Conservation (phyloP, 306 rosid species). For the Oxytropis ochrocephala region DNA sequence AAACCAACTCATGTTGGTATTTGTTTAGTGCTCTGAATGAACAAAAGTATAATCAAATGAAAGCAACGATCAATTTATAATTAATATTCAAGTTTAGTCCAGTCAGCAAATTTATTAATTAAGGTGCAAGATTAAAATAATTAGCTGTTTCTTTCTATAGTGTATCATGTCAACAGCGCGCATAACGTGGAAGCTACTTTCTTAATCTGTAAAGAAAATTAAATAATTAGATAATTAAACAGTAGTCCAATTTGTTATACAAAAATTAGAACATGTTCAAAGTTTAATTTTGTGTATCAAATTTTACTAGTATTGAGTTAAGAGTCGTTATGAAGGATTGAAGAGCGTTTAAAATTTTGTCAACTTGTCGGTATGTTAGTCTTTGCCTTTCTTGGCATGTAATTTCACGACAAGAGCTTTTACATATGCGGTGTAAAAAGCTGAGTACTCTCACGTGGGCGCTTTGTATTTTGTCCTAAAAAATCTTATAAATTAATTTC, state of each 20-base stretch:
- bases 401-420: conserved; percentile 34
- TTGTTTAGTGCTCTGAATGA: too few relatives aligned
- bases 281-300: conserved; percentile 18
- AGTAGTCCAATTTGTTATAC: neutral
- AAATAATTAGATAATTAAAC: too few relatives aligned
- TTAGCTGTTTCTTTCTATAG: too few relatives aligned
- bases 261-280: neutral
- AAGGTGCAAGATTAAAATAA: neutral
- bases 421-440: conserved; percentile 27
- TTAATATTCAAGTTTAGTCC: too few relatives aligned
- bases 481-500: neutral
- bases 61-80: too few relatives aligned
- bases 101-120: too few relatives aligned
- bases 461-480: conserved; percentile 8
- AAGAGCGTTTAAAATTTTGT: conserved; percentile 31
- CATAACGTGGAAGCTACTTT: neutral
- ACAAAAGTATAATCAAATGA: too few relatives aligned
- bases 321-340: conserved; percentile 28
- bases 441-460: conserved; percentile 37
- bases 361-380: conserved; percentile 43
- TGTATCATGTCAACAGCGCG: neutral
- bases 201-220: neutral
- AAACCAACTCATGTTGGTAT: too few relatives aligned
- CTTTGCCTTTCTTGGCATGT: conserved; percentile 40
- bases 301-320: conserved; percentile 22